Evolutionary conservation across 768 basidiomycete genomes (phyloP).

Genomic region (Tephrocybe sp.): DNA sequence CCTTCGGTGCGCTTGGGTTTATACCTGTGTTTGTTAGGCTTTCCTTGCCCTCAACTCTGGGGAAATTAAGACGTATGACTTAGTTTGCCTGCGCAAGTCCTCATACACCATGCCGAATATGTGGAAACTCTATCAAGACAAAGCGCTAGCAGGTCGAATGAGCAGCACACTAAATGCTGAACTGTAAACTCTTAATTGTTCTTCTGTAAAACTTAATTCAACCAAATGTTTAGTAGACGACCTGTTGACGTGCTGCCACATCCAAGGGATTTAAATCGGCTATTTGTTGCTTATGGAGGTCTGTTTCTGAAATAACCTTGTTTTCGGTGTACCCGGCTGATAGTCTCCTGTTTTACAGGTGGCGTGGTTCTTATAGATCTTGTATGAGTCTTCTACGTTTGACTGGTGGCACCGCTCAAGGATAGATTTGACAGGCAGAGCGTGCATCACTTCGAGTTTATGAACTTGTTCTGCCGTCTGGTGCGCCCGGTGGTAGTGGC

Average conservation of each 20-base stretch:
- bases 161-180: conserved; percentile 27
- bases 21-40: conserved; percentile 30
- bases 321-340: not conserved
- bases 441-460: conserved; percentile 56
- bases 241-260: conserved; percentile 64
- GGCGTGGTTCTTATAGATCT: conserved; percentile 61
- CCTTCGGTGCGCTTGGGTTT: conserved; percentile 11
- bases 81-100: conserved; percentile 65
- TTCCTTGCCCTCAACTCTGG: conserved; percentile 48
- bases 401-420: not conserved
- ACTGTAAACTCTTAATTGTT: conserved; percentile 28
- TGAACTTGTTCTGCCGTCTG: conserved; percentile 70
- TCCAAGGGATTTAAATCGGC: conserved; percentile 67
- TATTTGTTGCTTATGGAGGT: conserved; percentile 80
- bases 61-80: conserved; percentile 72
- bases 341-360: conserved; percentile 34
- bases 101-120: conserved; percentile 69
- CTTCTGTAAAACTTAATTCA: not conserved
- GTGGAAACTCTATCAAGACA: conserved; percentile 72
- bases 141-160: conserved; percentile 39
- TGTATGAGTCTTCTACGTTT: conserved; percentile 28
- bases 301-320: conserved; percentile 11
- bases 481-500: conserved; percentile 76
- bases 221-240: conserved; percentile 33
- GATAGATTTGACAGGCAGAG: conserved; percentile 34